Base-by-base conservation (phyloP, 805 yeast species). In the Candida piceae region DNA sequence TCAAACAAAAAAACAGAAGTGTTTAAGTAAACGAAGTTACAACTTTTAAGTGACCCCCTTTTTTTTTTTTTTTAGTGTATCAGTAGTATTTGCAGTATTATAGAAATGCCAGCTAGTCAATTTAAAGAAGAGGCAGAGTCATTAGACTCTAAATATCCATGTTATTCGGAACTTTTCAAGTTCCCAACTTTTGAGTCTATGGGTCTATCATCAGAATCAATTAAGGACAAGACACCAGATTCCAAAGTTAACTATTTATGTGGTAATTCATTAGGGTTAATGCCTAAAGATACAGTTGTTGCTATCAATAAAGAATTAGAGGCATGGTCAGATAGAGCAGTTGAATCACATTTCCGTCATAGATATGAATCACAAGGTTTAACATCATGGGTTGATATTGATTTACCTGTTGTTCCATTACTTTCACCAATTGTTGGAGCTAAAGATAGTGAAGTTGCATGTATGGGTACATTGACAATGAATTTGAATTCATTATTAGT, bases 241-340 rank as follows among this genome's bases (percentile, higher is more conserved):
- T 29, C 46, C 2, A 39, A 47, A 7, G 64, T 74, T 10, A 66
- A 72, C 16, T 90, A 89, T 55, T 66, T 89, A 32, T 87, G 96
- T 61, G 97, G 97, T 3, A 90, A 89, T 64, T 86, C 96, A n/a
- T 73, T 89, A 6, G 97, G 97, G 0, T 63, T 89, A 41, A 84
- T 87, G 89, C 97, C 97, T 0, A 65, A 60, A 34, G 53, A 65
- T 7, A 79, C 89, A 0, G 64, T 74, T 23, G 44, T 46, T 6
- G 83, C 84, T 12, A 64, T 89, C 12, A 60, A 61, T 33, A 69
- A 65, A 28, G 97, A 89, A 58, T 63, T 89, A 33, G 73, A 78
- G 45, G 95, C 93, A 0, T 89, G 97, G 97, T 67, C 76, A 21
- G 66, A 58, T 19, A 64, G 88, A 23, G 97, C 80, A 3, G 97